Evolutionary conservation across 78 protist species (phyloP).

Genomic region (Guillardia theta): DNA sequence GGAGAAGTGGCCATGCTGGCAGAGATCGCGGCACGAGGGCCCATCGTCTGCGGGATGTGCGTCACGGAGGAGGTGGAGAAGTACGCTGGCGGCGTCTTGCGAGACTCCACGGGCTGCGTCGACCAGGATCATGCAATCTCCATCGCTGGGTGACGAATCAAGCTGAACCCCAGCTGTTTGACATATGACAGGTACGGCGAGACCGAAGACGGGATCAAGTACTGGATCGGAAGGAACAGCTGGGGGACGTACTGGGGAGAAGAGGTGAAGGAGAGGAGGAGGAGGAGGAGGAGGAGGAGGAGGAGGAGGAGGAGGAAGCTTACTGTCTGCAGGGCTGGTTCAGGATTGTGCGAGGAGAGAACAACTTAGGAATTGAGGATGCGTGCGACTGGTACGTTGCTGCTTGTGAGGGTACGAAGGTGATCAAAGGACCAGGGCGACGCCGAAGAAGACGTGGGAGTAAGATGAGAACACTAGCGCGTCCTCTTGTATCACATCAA

Average conservation of each 20-base stretch:
- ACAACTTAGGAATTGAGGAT: conserved; percentile 38
- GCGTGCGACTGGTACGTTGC: conserved; percentile 45
- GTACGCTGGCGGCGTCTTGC: conserved; percentile 54
- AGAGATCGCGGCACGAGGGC: conserved; percentile 65
- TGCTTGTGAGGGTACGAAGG: neutral
- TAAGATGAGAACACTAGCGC: neutral
- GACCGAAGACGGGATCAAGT: conserved; percentile 3
- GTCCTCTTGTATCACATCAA: neutral
- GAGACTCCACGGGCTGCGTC: neutral
- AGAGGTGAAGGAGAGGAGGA: too few relatives aligned
- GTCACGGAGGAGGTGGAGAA: conserved; percentile 40
- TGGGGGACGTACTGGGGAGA: conserved; percentile 41
- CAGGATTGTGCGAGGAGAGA: neutral
- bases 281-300: too few relatives aligned
- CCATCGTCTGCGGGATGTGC: conserved; percentile 56
- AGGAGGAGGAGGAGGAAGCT: too few relatives aligned
- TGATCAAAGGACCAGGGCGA: neutral
- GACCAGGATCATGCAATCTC: conserved; percentile 37
- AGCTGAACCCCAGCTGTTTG: too few relatives aligned
- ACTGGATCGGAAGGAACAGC: conserved; percentile 58
- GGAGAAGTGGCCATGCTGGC: conserved; percentile 47
- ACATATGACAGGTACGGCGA: too few relatives aligned
- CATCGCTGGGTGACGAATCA: too few relatives aligned
- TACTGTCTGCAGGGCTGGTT: conserved; percentile 40
- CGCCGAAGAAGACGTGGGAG: too few relatives aligned